Conservation (phyloP, 192 early-diverging fungal species). For the Coemansia sp. region DNA sequence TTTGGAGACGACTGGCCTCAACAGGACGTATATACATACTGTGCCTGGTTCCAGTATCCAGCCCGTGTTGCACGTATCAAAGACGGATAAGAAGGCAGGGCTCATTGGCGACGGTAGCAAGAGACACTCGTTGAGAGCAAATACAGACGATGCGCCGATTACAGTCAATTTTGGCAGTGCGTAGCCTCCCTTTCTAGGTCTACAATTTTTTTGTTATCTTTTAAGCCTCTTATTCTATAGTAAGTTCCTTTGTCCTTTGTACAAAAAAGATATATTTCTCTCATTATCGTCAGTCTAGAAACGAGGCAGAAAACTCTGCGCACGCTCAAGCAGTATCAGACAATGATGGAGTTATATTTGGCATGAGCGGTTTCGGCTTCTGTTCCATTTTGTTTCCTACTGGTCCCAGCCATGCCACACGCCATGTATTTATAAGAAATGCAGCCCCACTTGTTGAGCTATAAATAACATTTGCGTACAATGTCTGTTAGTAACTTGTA, state of each 20-base stretch:
- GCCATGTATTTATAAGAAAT: not conserved
- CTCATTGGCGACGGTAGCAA: constrained; percentile 22
- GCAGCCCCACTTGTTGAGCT: not conserved
- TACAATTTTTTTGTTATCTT: not conserved
- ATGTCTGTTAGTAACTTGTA: not conserved
- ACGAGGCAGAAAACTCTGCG: not conserved
- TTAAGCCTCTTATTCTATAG: not conserved
- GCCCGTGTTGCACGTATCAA: constrained; percentile 31
- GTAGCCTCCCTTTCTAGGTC: not conserved
- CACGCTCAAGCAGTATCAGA: not conserved
- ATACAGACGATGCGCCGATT: constrained; percentile 34
- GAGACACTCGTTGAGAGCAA: constrained; percentile 35
- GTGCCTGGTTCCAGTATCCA: constrained; percentile 3
- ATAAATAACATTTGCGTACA: not conserved
- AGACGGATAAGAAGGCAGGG: constrained; percentile 33
- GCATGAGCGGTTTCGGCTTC: not conserved
- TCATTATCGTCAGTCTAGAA: not conserved
- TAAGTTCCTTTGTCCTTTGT: not conserved
- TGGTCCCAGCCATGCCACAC: not conserved
- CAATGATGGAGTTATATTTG: not conserved
- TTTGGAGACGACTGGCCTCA: constrained; percentile 33
- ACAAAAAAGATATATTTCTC: not conserved
- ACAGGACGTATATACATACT: constrained; percentile 41
- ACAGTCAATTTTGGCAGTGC: constrained; percentile 30
- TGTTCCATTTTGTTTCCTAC: not conserved